Percentiles rank a stretch among this genome's conserved stretches.
phyloP scores from a whole-genome alignment of 2,329 filamentous ascomycete genomes.

The Hypomyces rosellus region DNA sequence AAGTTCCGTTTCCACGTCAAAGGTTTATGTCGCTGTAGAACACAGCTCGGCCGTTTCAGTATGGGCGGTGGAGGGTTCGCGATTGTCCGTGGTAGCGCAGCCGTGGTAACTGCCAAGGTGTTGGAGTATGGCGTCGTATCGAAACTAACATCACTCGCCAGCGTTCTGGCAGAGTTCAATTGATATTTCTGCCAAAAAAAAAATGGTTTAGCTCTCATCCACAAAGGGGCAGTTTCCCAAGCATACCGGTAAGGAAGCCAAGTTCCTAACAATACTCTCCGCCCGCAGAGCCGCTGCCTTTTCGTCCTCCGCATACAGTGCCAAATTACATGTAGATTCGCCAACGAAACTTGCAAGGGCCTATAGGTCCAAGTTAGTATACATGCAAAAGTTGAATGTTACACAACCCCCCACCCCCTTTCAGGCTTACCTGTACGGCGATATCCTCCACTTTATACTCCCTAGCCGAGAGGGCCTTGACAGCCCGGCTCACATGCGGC shows the following conservation, averaged over 20 bases:
- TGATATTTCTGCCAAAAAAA: too few species aligned
- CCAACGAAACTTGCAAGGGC: not conserved
- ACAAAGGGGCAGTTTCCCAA: not conserved
- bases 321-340: not conserved
- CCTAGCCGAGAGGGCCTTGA: constrained; percentile 19
- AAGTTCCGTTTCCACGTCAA: not conserved
- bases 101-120: too few species aligned
- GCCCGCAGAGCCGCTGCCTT: not conserved
- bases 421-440: constrained; percentile 22
- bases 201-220: too few species aligned
- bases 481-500: constrained; percentile 24
- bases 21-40: not conserved
- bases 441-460: constrained; percentile 23
- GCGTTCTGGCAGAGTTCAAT: too few species aligned
- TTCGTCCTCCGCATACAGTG: not conserved
- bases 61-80: not conserved
- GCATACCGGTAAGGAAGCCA: not conserved
- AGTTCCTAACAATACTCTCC: not conserved
- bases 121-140: too few species aligned
- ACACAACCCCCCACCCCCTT: too few species aligned
- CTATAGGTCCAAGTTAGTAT: not conserved
- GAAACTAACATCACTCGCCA: too few species aligned
- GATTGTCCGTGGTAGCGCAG: not conserved
- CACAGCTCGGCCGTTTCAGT: not conserved
- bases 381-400: not conserved